Evolutionary conservation across 2,329 filamentous ascomycete species (phyloP).

Genomic region (Colletotrichum eremochloae): DNA sequence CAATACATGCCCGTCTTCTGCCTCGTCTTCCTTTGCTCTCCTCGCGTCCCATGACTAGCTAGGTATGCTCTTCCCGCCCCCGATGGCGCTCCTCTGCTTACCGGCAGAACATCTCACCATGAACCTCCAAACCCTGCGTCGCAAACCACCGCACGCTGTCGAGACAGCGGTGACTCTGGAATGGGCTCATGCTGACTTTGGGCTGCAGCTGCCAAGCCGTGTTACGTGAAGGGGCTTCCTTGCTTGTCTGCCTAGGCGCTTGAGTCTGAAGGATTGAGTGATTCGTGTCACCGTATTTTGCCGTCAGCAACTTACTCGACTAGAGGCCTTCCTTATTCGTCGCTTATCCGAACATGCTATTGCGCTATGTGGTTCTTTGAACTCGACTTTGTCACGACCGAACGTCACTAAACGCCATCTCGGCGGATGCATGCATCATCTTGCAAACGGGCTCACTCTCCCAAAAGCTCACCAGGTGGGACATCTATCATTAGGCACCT

Average conservation of each 20-base stretch:
- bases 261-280: slow-evolving; percentile 5
- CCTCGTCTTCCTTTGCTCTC: background rate
- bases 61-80: slow-evolving; percentile 4
- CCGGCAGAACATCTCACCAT: background rate
- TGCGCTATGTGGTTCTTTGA: background rate
- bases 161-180: slow-evolving; percentile 10
- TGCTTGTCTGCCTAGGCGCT: background rate
- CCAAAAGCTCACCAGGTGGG: slow-evolving; percentile 19
- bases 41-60: background rate
- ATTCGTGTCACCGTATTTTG: slow-evolving; percentile 15
- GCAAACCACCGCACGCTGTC: background rate
- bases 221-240: slow-evolving; percentile 2
- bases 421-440: slow-evolving; percentile 5
- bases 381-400: background rate
- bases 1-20: background rate
- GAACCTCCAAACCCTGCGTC: slow-evolving; percentile 19
- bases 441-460: background rate
- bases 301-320: slow-evolving; percentile 20
- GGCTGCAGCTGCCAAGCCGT: slow-evolving; percentile 16
- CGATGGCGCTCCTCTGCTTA: background rate
- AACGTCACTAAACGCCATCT: background rate
- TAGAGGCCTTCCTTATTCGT: background rate
- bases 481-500: background rate
- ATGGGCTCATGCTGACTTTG: slow-evolving; percentile 12
- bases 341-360: slow-evolving; percentile 8